Conservation (phyloP, 2,329 filamentous ascomycete species). For the Trichoderma sp. region DNA sequence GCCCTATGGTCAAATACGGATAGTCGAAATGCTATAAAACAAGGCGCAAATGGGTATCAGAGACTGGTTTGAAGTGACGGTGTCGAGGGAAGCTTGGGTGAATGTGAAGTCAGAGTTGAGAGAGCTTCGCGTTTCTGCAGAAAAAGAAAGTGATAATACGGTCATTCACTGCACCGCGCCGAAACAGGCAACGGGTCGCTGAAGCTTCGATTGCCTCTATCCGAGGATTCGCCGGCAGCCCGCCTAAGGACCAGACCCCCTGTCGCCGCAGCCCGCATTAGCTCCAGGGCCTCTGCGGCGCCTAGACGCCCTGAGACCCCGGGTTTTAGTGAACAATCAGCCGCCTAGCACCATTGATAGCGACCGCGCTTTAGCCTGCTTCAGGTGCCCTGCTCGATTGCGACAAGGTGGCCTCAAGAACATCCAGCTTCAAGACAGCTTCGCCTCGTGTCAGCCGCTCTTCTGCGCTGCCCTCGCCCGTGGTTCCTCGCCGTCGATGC, state of each 20-base stretch:
- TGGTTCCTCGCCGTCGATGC: constrained; percentile 25
- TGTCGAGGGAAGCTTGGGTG: background rate
- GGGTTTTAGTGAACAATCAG: constrained; percentile 11
- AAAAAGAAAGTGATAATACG: background rate
- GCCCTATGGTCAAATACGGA: background rate
- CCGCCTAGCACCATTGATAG: background rate
- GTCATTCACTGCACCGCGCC: constrained; percentile 12
- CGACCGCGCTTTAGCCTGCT: constrained; percentile 17
- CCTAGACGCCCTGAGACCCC: constrained; percentile 13
- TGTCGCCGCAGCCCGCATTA: constrained; percentile 25
- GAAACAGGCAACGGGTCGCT: constrained; percentile 14
- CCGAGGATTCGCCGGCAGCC: constrained; percentile 32
- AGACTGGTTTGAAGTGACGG: background rate
- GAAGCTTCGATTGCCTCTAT: background rate
- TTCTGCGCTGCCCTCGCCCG: constrained; percentile 15
- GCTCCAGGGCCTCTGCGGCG: constrained; percentile 21
- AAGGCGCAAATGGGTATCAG: constrained; percentile 11
- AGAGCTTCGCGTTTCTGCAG: constrained; percentile 20
- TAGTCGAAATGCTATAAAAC: background rate
- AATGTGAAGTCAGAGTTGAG: background rate
- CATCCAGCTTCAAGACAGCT: constrained; percentile 3
- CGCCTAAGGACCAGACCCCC: background rate
- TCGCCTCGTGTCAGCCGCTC: constrained; percentile 20
- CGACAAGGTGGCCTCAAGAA: constrained; percentile 42
- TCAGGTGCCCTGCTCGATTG: constrained; percentile 37